Evolutionary conservation across 192 early-diverging fungal genomes (phyloP), one percentile per base, ranked within the genome.

Genomic region (Coemansia sp.): DNA sequence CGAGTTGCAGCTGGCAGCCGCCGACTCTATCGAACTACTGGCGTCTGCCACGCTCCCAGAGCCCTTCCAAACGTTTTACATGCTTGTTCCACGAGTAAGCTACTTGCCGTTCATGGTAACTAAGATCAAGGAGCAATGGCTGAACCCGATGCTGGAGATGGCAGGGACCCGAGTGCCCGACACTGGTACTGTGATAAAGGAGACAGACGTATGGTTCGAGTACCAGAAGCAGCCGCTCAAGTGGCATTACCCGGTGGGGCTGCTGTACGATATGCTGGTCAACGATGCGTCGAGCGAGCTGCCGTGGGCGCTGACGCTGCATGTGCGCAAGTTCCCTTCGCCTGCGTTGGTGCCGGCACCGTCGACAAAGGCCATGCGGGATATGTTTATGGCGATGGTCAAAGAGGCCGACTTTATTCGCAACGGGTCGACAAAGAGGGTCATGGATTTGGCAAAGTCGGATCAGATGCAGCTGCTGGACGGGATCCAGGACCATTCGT

Each of bases 241-340:
- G 69, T 94, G 92, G 92, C 94, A 95, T 67, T 92, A 92, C 71
- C 94, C 94, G n/a, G 83, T 93, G 33, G 94, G 92, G 5, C 85
- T 95, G 2, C 76, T 95, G 14, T 91, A 90, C 69, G 94, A 95
- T 64, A 84, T 91, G 59, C 78, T 72, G 5, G 75, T 77, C 35
- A 45, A 62, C 14, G 62, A 57, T 2, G 64, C 53, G 4, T 16
- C 12, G 63, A 72, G 48, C 0, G 71, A 73, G 63, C 64, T 92
- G 24, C 94, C 94, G 11, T 95, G 94, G 94, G 67, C 85, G 5
- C 75, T 95, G 16, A 92, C 85, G 11, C 69, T 94, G n/a, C 91
- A 92, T 74, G 89, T 92, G 62, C 73, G 87, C 53, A 84, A 87
- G 60, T 93, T 91, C 62, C 94, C 94, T 3, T 75, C 63, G 2